These are phyloP conservation scores for Saccharomyces kudriavzevii DNA, from an alignment of 805 yeast genomes.

Conservation along the genomic window DNA sequence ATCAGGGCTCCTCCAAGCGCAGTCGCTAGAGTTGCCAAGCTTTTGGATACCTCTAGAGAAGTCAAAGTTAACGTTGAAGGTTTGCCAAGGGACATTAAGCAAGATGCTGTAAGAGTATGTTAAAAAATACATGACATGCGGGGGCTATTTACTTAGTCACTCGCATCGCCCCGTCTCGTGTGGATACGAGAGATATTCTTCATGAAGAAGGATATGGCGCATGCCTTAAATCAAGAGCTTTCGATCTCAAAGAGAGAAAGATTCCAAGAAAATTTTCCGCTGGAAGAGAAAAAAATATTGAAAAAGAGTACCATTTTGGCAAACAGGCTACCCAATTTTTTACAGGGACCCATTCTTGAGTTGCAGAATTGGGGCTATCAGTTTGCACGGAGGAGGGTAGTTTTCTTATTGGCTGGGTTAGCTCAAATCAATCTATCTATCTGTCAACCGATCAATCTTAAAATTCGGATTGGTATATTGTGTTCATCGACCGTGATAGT, in stretches of 20 bases:
- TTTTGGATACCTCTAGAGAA: slow-evolving; percentile 46
- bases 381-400: not conserved
- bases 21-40: slow-evolving; percentile 33
- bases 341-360: not conserved
- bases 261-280: not conserved
- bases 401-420: not conserved
- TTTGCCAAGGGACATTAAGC: slow-evolving; percentile 78
- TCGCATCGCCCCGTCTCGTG: slow-evolving; percentile 5
- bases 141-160: not conserved
- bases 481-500: not conserved
- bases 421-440: not conserved
- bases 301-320: not conserved
- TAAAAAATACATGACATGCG: slow-evolving; percentile 12
- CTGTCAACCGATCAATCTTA: not conserved
- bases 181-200: slow-evolving; percentile 6
- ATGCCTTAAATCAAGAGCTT: not conserved
- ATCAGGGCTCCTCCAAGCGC: slow-evolving; percentile 26
- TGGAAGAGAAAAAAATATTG: not conserved
- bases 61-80: slow-evolving; percentile 81
- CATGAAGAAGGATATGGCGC: not conserved
- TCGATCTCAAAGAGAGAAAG: not conserved
- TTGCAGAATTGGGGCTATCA: not conserved
- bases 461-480: not conserved
- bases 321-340: not conserved
- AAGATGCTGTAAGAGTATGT: slow-evolving; percentile 81